A percentile compares a stretch with the other conserved stretches of the same genome.
These are phyloP conservation scores for cucumber (Cucumis sativus) DNA, from an alignment of 306 rosid genomes.

Conservation along the genomic window Cucumber_9930_V3 NC_026660.2:12739501-12740000, in stretches of 20 bases:
- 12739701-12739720: background rate
- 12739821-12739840: constrained; percentile 28
- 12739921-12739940: constrained; percentile 36
- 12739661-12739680: background rate
- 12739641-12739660: constrained; percentile 2
- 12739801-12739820: background rate
- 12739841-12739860: constrained; percentile 83
- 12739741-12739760: constrained; percentile 1
- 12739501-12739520: background rate
- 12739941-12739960: constrained; percentile 37
- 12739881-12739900: constrained; percentile 87
- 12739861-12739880: constrained; percentile 90
- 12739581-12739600: constrained; percentile 11
- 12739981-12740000: constrained; percentile 31
- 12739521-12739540: constrained; percentile 1
- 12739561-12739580: background rate
- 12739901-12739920: constrained; percentile 21
- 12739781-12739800: background rate
- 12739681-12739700: background rate
- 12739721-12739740: background rate
- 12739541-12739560: background rate
- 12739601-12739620: constrained; percentile 26
- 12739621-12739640: constrained; percentile 27
- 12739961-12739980: constrained; percentile 50
- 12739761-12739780: constrained; percentile 6